Base-by-base conservation (phyloP, 2,329 filamentous ascomycete species). In the Ophiostoma himal-ulmi region DNA sequence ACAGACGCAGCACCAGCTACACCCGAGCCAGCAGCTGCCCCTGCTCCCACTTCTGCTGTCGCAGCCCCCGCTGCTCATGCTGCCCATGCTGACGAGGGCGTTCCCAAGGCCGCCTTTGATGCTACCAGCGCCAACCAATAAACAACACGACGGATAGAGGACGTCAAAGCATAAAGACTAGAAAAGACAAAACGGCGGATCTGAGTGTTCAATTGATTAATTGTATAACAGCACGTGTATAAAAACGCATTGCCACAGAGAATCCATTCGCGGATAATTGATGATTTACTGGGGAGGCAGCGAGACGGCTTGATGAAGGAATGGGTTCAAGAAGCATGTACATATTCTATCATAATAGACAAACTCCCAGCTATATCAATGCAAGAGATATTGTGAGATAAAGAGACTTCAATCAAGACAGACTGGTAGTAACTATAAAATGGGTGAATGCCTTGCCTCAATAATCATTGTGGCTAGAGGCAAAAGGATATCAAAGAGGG, bases 81-180 rank as follows among this genome's bases (percentile, higher is more conserved):
- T 11, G 8, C n/a, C 20, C 36, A 10, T 11, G 65, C 22, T 13
- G 37, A 41, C 62, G 39, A 44, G 0, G 65, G 39, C 13, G n/a
- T 68, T 6, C 66, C 66, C 26, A 68, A 68, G 66, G 66, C 66
- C 1, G 66, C 66, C 26, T 68, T 68, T 37, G 66, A 68, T 30
- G 66, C 66, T 4, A 68, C 66, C 41, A 36, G 66, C 10, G 66
- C 66, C 66, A 68, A 68, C 66, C 30, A 68, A 26, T 66, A 66
- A 37, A 41, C 20, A 26, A 8, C 20, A 66, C n/a, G 20, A 37
- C 10, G 65, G 36, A 13, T 10, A 22, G 2, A 10, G 10, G 13
- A 39, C 17, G 20, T 17, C 17, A 48, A 48, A 20, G 3, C 5
- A 5, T n/a, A 48, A 48, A 17, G 17, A 48, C 17, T 48, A 48